These are phyloP conservation scores for Lactarius akahatsu DNA, from an alignment of 768 basidiomycete genomes.

Conservation along the genomic window DNA sequence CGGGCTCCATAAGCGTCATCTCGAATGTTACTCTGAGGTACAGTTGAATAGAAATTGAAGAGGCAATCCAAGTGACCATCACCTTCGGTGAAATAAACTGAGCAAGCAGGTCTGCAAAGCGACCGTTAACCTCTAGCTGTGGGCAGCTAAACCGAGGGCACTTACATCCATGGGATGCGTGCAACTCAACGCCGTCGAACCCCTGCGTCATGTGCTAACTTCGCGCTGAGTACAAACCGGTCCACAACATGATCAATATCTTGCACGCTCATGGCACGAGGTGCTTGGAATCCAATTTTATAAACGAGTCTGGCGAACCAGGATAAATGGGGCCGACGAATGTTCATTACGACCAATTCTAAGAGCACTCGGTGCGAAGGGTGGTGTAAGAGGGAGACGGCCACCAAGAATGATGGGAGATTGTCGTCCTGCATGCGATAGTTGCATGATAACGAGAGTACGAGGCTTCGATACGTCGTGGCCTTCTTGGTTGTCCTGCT, in stretches of 20 bases:
- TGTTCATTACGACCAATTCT: slow-evolving; percentile 41
- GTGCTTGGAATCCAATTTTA: slow-evolving; percentile 59
- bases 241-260: slow-evolving; percentile 65
- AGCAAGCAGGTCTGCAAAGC: slow-evolving; percentile 62
- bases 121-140: background rate
- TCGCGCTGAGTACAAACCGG: slow-evolving; percentile 66
- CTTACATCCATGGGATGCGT: slow-evolving; percentile 85
- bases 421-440: slow-evolving; percentile 83
- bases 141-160: slow-evolving; percentile 23
- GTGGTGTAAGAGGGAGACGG: slow-evolving; percentile 54
- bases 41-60: background rate
- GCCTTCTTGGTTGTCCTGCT: background rate
- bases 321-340: slow-evolving; percentile 8
- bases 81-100: slow-evolving; percentile 80
- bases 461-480: slow-evolving; percentile 5
- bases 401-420: slow-evolving; percentile 72
- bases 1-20: slow-evolving; percentile 57
- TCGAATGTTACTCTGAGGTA: slow-evolving; percentile 49
- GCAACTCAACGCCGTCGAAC: slow-evolving; percentile 86
- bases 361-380: slow-evolving; percentile 71
- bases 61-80: background rate
- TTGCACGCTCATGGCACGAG: slow-evolving; percentile 51
- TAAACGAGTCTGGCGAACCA: slow-evolving; percentile 44
- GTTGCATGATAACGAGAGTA: slow-evolving; percentile 61
- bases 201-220: slow-evolving; percentile 62